A percentile compares a stretch with the other conserved stretches of the same genome.
Conservation (phyloP, 106 monocot species). For the Acanthochlamys bracteata region DNA sequence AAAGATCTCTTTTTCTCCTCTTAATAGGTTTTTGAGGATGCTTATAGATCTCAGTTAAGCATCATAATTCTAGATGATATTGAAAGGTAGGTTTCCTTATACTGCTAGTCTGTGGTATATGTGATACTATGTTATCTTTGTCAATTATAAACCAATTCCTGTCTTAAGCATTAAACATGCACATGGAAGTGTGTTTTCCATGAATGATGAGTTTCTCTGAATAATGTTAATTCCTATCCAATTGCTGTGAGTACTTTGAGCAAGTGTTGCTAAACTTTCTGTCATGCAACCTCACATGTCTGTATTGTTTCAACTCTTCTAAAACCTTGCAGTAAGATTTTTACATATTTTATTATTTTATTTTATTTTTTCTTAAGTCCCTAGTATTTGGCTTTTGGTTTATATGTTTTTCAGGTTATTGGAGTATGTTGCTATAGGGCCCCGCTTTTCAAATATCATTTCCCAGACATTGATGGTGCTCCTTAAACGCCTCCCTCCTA, state of each 20-base stretch:
- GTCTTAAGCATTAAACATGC: background rate
- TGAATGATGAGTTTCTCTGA: too few relatives aligned
- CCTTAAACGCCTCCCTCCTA: slow-evolving; percentile 84
- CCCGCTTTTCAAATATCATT: slow-evolving; percentile 92
- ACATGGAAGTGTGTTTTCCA: too few relatives aligned
- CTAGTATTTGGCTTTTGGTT: too few relatives aligned
- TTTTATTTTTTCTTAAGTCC: background rate
- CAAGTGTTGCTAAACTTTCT: too few relatives aligned
- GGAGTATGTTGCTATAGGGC: slow-evolving; percentile 90
- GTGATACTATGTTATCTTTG: background rate
- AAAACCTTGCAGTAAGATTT: too few relatives aligned
- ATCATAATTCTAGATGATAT: slow-evolving; percentile 96
- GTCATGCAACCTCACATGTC: too few relatives aligned
- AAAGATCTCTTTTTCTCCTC: background rate
- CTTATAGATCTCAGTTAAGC: slow-evolving; percentile 89
- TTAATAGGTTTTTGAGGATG: slow-evolving; percentile 95
- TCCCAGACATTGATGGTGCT: slow-evolving; percentile 75
- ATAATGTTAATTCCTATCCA: too few relatives aligned
- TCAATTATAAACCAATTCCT: background rate
- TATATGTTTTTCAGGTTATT: slow-evolving; percentile 52
- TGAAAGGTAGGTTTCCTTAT: slow-evolving; percentile 54
- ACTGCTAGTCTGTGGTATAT: background rate
- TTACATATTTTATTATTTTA: too few relatives aligned
- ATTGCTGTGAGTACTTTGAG: too few relatives aligned
- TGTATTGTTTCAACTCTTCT: too few relatives aligned